Percentiles rank a stretch among this genome's conserved stretches.
These are phyloP conservation scores for Tylopilus sp. DNA, from an alignment of 768 basidiomycete species.

Conservation along the genomic window DNA sequence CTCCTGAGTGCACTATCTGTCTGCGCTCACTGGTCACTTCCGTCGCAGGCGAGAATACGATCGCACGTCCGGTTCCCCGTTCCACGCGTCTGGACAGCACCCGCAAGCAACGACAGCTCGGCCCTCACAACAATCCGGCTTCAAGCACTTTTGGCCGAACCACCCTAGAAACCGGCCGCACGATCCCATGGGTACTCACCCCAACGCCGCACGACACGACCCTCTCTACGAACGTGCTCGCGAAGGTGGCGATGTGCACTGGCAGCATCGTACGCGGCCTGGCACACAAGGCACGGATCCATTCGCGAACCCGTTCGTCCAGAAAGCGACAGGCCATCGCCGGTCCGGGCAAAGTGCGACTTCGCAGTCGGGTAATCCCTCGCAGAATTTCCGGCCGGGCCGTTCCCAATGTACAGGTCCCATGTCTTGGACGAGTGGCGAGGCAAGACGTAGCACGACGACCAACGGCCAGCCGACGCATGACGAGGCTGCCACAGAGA, in stretches of 20 bases:
- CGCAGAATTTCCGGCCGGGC: not conserved
- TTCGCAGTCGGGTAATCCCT: not conserved
- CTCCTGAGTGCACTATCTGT: not conserved
- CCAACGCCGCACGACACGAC: conserved; percentile 9
- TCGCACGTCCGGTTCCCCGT: conserved; percentile 16
- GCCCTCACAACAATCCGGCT: conserved; percentile 24
- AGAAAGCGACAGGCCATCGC: conserved; percentile 25
- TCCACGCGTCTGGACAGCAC: conserved; percentile 17
- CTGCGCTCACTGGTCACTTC: not conserved
- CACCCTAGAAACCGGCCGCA: conserved; percentile 22
- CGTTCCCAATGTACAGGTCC: conserved; percentile 5
- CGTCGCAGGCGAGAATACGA: conserved; percentile 33
- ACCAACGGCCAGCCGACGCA: conserved; percentile 10
- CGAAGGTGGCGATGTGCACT: not conserved
- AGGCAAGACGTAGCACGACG: conserved; percentile 1
- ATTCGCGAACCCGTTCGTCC: conserved; percentile 25
- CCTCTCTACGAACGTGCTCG: conserved; percentile 8
- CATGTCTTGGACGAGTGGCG: conserved; percentile 2
- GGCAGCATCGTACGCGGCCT: not conserved
- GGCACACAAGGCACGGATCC: conserved; percentile 16
- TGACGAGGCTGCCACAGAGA: conserved; percentile 26
- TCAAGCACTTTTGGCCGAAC: conserved; percentile 25
- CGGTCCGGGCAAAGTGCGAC: not conserved
- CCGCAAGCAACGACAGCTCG: conserved; percentile 31
- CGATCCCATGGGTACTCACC: conserved; percentile 9